Evolutionary conservation across 2,329 filamentous ascomycete species (phyloP), one percentile per base, ranked within the genome.

Genomic region (Zymoseptoria passerinii): DNA sequence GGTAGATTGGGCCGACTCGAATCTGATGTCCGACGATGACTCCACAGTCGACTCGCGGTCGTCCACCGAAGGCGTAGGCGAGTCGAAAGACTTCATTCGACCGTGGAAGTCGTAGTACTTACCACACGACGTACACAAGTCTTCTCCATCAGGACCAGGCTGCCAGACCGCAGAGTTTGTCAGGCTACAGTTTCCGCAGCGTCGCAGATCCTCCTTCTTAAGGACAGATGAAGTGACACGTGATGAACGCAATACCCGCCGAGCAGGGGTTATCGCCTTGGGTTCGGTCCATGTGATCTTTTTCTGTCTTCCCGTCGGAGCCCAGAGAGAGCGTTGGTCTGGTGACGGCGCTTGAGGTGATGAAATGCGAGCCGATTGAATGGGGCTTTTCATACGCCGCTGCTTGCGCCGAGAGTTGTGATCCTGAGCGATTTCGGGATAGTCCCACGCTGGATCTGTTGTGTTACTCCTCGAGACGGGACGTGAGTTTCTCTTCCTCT

Each of bases 101-200:
- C 65, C 67, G 55, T 70, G 67, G 18, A 61, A 62, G 50, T 67
- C 65, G 48, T 61, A 67, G 56, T 70, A 71, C 54, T 65, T 67
- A 18, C 67, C 66, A 56, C 69, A 71, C 8, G 66, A 61, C 55
- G 63, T 65, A 58, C 69, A 71, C n/a, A 70, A 50, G 49, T 63
- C 59, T 48, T 61, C 61, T n/a, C 66, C 67, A 29, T 68, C 61
- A 8, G 68, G 68, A 2, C 67, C 67, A 19, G 55, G 60, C 16
- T 65, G 64, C 67, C 67, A 71, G 28, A 35, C 56, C 5, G 56
- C 28, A 8, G 67, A 62, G 44, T 61, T 55, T 16, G 62, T 66
- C 53, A 65, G 57, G 28, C 62, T 61, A 59, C 69, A 71, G 55
- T 71, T 69, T 59, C 55, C 61, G 58, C 68, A 71, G 44, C 65